Base-by-base conservation (phyloP, 805 yeast species). In the Starmerella asiatica region DNA sequence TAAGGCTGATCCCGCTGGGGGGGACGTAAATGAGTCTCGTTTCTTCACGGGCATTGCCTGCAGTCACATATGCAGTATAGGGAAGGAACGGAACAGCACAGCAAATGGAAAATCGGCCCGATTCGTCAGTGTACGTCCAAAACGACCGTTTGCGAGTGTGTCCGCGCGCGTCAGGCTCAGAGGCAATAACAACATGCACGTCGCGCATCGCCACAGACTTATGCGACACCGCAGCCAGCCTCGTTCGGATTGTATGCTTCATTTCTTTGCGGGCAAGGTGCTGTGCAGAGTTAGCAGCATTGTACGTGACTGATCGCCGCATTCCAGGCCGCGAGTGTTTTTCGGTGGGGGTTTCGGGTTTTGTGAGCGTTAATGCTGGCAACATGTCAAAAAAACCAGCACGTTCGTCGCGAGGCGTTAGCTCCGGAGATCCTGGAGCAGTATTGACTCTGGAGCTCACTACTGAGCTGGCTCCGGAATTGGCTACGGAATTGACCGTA, bases 1-100 rank as follows among this genome's bases (percentile, higher is more conserved):
- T 85, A 2, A 91, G 58, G 11, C 81, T 82, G 18, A 77, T 62
- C 0, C 93, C 91, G 0, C 54, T 26, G 12, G 34, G 34, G 5
- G 48, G 44, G 28, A 59, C 45, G 23, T 19, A 37, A 3, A 40
- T 5, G n/a, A 51, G 43, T 7, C 35, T 35, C 11, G 37, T n/a
- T 3, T n/a, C 20, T 4, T 37, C 46, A 3, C 18, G 32, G 2
- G 47, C 45, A 3, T 14, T 15, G 15, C 43, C 46, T 3, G 37
- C 23, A 2, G 6, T 16, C 2, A 41, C 52, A 4, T 30, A 24
- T 8, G 47, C 43, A 11, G 20, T 26, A 8, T 24, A 34, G 4
- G 56, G 56, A 16, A 20, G n/a, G 39, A 45, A 52, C 9, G 46
- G 40, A 18, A 48, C 43, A 6, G 20, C 27, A 26, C 50, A 46